A percentile compares a stretch with the other conserved stretches of the same genome.
Conservation (phyloP, 129 eudicot genomes). For the Kitagawia praeruptora region DNA sequence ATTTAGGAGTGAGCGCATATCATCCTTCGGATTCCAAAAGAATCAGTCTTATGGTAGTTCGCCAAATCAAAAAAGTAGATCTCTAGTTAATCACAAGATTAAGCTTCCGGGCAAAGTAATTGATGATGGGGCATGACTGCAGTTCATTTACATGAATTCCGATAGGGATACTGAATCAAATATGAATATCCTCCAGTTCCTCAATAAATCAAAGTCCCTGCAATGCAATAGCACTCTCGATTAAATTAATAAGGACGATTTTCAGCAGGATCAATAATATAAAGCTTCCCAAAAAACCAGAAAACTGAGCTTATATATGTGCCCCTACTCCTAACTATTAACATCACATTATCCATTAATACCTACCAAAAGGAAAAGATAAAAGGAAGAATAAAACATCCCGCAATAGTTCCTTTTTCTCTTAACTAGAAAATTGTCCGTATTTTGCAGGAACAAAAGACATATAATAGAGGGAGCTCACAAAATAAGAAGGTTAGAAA, state of each 20-base stretch:
- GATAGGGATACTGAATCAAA: slow-evolving; percentile 20
- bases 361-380: not conserved
- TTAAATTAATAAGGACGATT: slow-evolving; percentile 18
- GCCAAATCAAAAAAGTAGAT: slow-evolving; percentile 10
- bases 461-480: not conserved
- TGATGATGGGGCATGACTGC: slow-evolving; percentile 17
- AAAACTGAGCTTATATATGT: slow-evolving; percentile 1
- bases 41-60: slow-evolving; percentile 12
- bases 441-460: too few species aligned
- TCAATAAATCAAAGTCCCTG: slow-evolving; percentile 37
- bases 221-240: slow-evolving; percentile 29
- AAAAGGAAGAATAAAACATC: not conserved
- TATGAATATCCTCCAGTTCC: slow-evolving; percentile 18
- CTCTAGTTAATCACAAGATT: slow-evolving; percentile 17
- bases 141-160: slow-evolving; percentile 14
- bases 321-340: not conserved
- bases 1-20: slow-evolving; percentile 3
- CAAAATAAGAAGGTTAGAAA: not conserved
- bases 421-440: not conserved
- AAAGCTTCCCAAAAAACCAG: slow-evolving; percentile 11
- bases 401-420: not conserved
- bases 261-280: slow-evolving; percentile 20
- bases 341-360: not conserved
- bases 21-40: slow-evolving; percentile 7
- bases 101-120: slow-evolving; percentile 17